Conservation (phyloP, 306 rosid species). For the Pterocarpus santalinus region DNA sequence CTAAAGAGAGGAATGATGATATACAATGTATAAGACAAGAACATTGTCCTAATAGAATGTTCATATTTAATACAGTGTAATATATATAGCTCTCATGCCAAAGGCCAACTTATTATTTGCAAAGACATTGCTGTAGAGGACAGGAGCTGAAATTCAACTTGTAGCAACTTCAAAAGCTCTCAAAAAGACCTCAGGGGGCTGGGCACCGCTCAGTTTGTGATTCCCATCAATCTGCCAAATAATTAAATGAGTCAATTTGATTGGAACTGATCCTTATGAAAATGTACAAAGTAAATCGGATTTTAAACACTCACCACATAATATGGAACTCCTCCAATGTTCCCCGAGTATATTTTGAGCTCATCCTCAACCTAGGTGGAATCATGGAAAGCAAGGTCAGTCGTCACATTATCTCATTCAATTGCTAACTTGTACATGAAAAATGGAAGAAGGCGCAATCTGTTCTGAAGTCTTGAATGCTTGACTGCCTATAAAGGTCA, state of each 20-base stretch:
- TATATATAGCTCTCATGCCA: background rate
- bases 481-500: background rate
- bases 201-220: conserved; percentile 73
- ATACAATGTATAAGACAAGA: background rate
- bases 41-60: conserved; percentile 3
- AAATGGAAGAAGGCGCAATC: background rate
- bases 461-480: background rate
- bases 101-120: conserved; percentile 31
- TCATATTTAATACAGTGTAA: background rate
- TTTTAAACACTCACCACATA: conserved; percentile 66
- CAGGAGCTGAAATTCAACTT: conserved; percentile 45
- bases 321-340: conserved; percentile 80
- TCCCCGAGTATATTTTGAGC: conserved; percentile 60
- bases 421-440: background rate
- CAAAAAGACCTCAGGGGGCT: conserved; percentile 79
- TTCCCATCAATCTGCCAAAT: conserved; percentile 78
- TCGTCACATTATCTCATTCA: background rate
- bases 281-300: conserved; percentile 6
- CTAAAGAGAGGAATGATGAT: background rate
- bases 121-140: background rate
- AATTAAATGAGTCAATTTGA: conserved; percentile 33
- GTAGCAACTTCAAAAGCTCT: conserved; percentile 70
- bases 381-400: conserved; percentile 47
- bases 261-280: background rate
- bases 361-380: conserved; percentile 75